phyloP scores from a whole-genome alignment of 306 rosid genomes.

The Trichosanthes truncata region DNA sequence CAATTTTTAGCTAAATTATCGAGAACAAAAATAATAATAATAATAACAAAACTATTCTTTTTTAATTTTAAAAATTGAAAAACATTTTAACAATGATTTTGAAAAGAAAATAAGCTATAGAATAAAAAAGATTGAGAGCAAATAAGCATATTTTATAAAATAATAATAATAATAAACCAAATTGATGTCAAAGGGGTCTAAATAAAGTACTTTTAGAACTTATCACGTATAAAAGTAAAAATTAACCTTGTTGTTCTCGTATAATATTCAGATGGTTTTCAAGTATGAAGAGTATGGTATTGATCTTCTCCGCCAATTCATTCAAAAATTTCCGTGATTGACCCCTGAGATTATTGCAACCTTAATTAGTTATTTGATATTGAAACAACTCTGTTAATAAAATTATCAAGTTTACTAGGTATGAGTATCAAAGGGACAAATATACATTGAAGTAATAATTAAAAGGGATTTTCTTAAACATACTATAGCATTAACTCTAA shows the following conservation, averaged over 20 bases:
- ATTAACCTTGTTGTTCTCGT: neutral
- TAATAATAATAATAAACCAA: neutral
- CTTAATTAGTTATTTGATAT: neutral
- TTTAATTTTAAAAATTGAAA: too few species aligned
- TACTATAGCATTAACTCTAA: neutral
- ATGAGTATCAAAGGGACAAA: neutral
- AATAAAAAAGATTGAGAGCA: too few species aligned
- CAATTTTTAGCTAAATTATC: neutral
- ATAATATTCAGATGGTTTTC: neutral
- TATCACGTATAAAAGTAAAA: neutral
- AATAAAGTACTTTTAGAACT: neutral
- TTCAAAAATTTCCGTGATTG: slow-evolving; percentile 7
- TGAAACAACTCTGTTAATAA: neutral
- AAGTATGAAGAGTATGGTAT: neutral
- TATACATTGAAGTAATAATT: too few species aligned
- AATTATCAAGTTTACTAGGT: neutral
- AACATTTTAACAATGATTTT: neutral
- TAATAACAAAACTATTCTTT: too few species aligned
- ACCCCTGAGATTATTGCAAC: neutral
- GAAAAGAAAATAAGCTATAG: too few species aligned
- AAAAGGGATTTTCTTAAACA: too few species aligned
- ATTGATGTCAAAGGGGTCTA: neutral
- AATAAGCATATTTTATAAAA: too few species aligned
- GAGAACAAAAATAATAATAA: neutral
- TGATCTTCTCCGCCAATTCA: slow-evolving; percentile 4